Conservation (phyloP, 352 stramenopile genomes). For the Globisporangium okanoganense region DNA sequence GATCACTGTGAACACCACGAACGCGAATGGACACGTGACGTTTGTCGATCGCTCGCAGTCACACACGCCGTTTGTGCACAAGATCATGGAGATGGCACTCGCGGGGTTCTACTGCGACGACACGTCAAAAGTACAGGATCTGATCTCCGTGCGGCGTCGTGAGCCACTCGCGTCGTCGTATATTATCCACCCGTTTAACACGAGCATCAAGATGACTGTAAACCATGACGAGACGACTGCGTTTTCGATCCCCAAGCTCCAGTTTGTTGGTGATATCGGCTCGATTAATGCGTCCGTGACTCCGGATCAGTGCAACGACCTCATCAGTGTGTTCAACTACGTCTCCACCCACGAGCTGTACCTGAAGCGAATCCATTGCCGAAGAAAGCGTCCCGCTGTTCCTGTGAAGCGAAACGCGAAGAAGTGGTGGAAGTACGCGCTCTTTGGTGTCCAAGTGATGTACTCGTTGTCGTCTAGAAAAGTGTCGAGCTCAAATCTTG, state of each 20-base stretch:
- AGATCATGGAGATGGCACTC: conserved; percentile 53
- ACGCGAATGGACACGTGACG: conserved; percentile 72
- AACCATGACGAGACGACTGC: conserved; percentile 72
- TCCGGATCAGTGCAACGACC: conserved; percentile 68
- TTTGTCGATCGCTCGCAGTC: conserved; percentile 78
- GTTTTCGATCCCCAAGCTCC: conserved; percentile 63
- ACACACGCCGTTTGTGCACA: conserved; percentile 80
- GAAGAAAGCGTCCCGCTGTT: conserved; percentile 52
- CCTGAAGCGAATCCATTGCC: conserved; percentile 77
- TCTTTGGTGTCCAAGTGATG: conserved; percentile 64
- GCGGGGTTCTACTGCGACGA: conserved; percentile 69
- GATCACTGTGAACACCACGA: conserved; percentile 67
- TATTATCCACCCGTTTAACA: conserved; percentile 73
- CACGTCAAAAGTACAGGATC: conserved; percentile 21
- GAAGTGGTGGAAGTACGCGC: conserved; percentile 77
- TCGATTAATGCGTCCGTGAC: conserved; percentile 66
- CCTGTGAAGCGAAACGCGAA: conserved; percentile 42
- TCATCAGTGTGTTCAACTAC: conserved; percentile 75
- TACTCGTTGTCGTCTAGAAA: conserved; percentile 28
- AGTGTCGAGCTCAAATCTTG: background rate
- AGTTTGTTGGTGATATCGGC: conserved; percentile 64
- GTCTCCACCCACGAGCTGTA: conserved; percentile 80
- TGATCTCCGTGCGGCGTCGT: conserved; percentile 20
- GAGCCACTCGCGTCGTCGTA: conserved; percentile 32
- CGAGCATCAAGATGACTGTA: conserved; percentile 67